Percentiles rank a stretch among this genome's conserved stretches.
These are phyloP conservation scores for Flaveria linearis DNA, from an alignment of 129 eudicot species.

Conservation along the genomic window DNA sequence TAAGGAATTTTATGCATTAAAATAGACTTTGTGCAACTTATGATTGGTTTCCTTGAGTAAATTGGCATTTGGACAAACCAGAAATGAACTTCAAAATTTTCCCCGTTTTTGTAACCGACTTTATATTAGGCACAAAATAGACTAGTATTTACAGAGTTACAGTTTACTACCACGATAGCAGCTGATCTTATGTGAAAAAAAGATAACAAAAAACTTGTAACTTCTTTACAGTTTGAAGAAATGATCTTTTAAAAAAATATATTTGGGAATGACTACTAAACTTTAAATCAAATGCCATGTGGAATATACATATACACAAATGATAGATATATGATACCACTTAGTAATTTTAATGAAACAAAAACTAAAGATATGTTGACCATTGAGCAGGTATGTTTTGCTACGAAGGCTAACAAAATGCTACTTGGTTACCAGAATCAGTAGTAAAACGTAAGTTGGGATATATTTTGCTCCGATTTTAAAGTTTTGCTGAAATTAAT, in stretches of 20 bases:
- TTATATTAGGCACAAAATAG: background rate
- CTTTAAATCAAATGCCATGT: background rate
- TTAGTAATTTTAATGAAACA: background rate
- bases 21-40: background rate
- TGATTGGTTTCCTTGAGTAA: background rate
- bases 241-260: background rate
- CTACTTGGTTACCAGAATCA: background rate
- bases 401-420: background rate
- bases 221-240: background rate
- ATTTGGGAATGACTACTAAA: background rate
- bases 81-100: background rate
- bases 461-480: background rate
- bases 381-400: background rate
- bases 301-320: background rate
- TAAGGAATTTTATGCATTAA: background rate
- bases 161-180: background rate
- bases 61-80: background rate
- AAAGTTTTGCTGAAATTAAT: background rate
- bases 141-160: background rate
- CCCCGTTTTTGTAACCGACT: background rate
- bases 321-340: background rate
- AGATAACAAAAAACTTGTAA: background rate
- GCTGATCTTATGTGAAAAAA: background rate
- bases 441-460: background rate
- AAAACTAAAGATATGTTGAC: background rate